Conservation (phyloP, 805 yeast genomes). For the Sugiyamaella lignohabitans region DNA sequence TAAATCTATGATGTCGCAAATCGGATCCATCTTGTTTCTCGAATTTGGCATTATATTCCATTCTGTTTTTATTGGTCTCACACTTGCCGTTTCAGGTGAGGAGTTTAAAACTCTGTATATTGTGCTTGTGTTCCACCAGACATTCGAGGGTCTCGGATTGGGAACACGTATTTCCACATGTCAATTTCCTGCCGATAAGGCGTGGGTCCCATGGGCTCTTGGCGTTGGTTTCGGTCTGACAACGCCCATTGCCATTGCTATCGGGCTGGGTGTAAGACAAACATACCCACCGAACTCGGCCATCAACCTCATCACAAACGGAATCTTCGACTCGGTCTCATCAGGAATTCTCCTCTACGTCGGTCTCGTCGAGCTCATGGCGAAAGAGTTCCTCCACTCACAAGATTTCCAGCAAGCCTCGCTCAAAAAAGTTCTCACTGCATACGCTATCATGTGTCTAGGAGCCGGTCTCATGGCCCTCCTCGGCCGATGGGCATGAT, state of each 20-base stretch:
- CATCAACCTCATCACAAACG: slow-evolving; percentile 56
- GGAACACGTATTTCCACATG: slow-evolving; percentile 71
- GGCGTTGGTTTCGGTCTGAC: slow-evolving; percentile 49
- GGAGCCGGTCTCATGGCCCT: slow-evolving; percentile 61
- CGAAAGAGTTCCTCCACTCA: slow-evolving; percentile 58
- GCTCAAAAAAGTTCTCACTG: slow-evolving; percentile 17
- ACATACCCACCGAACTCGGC: slow-evolving; percentile 48
- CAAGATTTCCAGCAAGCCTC: slow-evolving; percentile 26
- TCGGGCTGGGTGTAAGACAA: slow-evolving; percentile 69
- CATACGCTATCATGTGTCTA: slow-evolving; percentile 34
- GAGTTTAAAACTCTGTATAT: slow-evolving; percentile 67
- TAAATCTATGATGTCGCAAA: slow-evolving; percentile 23
- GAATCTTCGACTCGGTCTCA: slow-evolving; percentile 68
- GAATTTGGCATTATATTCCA: slow-evolving; percentile 82
- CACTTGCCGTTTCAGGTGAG: slow-evolving; percentile 71
- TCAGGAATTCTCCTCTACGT: slow-evolving; percentile 75
- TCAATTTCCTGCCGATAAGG: slow-evolving; percentile 43
- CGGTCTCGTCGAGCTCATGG: slow-evolving; percentile 72
- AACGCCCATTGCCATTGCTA: slow-evolving; percentile 70
- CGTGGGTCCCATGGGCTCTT: slow-evolving; percentile 47
- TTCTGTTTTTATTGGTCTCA: slow-evolving; percentile 73
- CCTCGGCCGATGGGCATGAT: slow-evolving; percentile 57
- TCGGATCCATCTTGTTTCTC: slow-evolving; percentile 47
- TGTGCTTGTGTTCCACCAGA: slow-evolving; percentile 51
- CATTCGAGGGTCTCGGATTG: slow-evolving; percentile 80